Base-by-base conservation (phyloP, 768 basidiomycete species). In the Macrocybe gigantea region DNA sequence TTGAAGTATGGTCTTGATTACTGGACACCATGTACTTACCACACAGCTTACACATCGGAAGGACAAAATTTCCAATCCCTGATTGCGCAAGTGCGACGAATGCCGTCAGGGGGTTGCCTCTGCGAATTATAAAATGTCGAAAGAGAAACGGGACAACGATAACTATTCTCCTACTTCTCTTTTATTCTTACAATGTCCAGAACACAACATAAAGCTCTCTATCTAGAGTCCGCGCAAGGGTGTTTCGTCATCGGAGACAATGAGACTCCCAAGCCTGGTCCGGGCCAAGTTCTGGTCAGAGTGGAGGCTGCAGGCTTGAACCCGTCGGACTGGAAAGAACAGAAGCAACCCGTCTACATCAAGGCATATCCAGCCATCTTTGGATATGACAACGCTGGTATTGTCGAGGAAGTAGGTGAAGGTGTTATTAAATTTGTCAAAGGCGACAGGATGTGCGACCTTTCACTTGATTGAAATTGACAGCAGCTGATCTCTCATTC, bases 271-370 rank as follows among this genome's bases (percentile, higher is more conserved):
- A 51, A 59, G 47, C 74, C 74, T 7, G 65, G 68, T 3, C 56
- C 60, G 2, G 67, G 68, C 9, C 67, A 77, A 47, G 49, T 78
- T 9, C 62, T 78, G 38, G 61, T 78, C 48, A 70, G 71, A 53
- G 50, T 73, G 41, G 53, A 64, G 35, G 55, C 72, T 0, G 58
- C 64, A 3, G 69, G 67, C 5, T 61, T 79, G 6, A 78, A 80
- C 55, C 79, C 77, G n/a, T 54, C 70, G 49, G 74, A 70, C 58
- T 73, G 67, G 64, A 62, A 64, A 44, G 56, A 57, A 33, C 58
- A 57, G 35, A 61, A 62, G 38, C 56, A 52, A 30, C 60, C 49
- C 2, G 32, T 61, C 11, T 60, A 64, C 45, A 38, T 73, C n/a
- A 49, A 66, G n/a, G 44, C 57, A 2, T 78, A 49, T 47, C 75